A percentile compares a stretch with the other conserved stretches of the same genome.
Conservation (phyloP, 2,329 filamentous ascomycete genomes). For the Fusarium sp. region DNA sequence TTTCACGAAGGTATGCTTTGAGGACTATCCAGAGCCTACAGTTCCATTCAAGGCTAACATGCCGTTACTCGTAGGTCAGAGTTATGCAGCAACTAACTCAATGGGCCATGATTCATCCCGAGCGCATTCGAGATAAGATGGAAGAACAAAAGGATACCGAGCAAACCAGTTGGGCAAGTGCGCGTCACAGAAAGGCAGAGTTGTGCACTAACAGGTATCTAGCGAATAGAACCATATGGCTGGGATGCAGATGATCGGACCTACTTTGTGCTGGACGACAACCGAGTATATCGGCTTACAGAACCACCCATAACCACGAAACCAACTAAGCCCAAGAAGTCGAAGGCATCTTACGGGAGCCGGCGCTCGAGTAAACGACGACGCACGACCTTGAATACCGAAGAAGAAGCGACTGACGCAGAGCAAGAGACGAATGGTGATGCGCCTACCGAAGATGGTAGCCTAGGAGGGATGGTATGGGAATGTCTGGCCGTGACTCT, state of each 20-base stretch:
- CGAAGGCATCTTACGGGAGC: constrained; percentile 63
- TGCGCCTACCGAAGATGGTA: constrained; percentile 64
- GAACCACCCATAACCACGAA: constrained; percentile 75
- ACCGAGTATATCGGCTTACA: constrained; percentile 89
- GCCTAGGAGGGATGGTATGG: constrained; percentile 84
- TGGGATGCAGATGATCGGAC: constrained; percentile 90
- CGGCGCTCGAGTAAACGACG: constrained; percentile 79
- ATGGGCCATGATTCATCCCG: constrained; percentile 89
- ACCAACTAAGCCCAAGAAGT: constrained; percentile 76
- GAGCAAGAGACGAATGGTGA: constrained; percentile 55
- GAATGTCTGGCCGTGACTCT: constrained; percentile 89
- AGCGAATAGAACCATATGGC: constrained; percentile 85
- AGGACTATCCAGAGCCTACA: not conserved
- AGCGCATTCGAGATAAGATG: constrained; percentile 88
- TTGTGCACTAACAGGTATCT: constrained; percentile 31
- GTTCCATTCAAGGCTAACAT: constrained; percentile 3
- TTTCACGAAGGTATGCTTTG: constrained; percentile 77
- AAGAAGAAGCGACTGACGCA: constrained; percentile 53
- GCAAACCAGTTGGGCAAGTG: constrained; percentile 83
- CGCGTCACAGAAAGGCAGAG: constrained; percentile 45
- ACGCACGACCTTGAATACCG: constrained; percentile 62
- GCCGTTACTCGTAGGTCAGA: constrained; percentile 64
- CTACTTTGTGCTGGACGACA: constrained; percentile 94
- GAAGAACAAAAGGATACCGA: constrained; percentile 84
- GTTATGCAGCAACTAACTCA: constrained; percentile 90